Conservation (phyloP, 108 stramenopile species). For the Cyclostephanos invisitatus region DNA sequence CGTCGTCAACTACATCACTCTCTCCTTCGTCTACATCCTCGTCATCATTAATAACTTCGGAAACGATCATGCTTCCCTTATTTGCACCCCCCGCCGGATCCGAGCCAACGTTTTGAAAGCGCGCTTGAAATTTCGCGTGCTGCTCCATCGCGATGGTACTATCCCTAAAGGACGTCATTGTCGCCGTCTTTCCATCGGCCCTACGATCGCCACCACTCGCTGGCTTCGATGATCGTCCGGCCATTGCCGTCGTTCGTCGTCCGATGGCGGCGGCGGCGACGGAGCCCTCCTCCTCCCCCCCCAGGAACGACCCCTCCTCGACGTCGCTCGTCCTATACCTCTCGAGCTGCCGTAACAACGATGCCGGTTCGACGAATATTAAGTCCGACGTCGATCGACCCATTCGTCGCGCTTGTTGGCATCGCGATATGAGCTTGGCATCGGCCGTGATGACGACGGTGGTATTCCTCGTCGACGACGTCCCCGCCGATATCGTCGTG, state of each 20-base stretch:
- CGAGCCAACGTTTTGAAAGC: conserved; percentile 23
- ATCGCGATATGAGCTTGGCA: conserved; percentile 49
- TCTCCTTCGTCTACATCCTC: conserved; percentile 4
- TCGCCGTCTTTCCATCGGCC: conserved; percentile 34
- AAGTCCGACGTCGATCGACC: conserved; percentile 36
- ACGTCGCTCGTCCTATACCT: conserved; percentile 21
- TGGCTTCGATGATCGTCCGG: background rate
- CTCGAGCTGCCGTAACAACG: conserved; percentile 47
- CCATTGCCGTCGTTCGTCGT: background rate
- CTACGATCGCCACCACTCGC: background rate
- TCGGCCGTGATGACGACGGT: conserved; percentile 71
- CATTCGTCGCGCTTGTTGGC: conserved; percentile 37
- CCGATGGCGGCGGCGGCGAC: background rate
- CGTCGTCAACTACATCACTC: too few species aligned
- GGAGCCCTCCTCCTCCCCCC: conserved; percentile 37
- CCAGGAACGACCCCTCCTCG: conserved; percentile 44
- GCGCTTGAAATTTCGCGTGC: conserved; percentile 42
- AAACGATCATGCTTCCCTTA: too few species aligned
- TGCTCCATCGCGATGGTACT: conserved; percentile 40
- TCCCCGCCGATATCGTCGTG: too few species aligned
- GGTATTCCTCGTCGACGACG: conserved; percentile 13
- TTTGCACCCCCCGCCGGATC: background rate
- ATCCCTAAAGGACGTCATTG: conserved; percentile 41
- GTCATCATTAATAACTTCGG: background rate
- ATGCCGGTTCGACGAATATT: conserved; percentile 46